A percentile compares a stretch with the other conserved stretches of the same genome.
These are phyloP conservation scores for Paraphaeosphaeria minitans DNA, from an alignment of 2,329 filamentous ascomycete genomes.

Conservation along the genomic window DNA sequence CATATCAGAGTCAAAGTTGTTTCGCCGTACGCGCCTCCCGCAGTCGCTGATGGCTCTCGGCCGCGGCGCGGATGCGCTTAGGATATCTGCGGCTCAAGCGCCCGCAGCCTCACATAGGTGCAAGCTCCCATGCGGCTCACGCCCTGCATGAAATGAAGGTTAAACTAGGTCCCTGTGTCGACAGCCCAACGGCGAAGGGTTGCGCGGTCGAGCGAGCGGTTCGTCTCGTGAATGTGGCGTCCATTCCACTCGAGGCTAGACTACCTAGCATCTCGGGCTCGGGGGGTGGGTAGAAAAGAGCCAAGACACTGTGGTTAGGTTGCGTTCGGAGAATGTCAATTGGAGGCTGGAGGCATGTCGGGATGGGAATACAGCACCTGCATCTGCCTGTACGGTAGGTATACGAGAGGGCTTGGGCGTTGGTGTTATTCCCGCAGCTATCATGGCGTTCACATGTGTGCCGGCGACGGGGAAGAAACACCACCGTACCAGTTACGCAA, in stretches of 20 bases:
- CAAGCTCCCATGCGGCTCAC: constrained; percentile 1
- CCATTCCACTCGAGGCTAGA: background rate
- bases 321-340: background rate
- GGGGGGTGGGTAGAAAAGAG: background rate
- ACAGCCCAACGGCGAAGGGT: background rate
- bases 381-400: background rate
- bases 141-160: background rate
- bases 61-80: constrained; percentile 1
- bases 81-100: background rate
- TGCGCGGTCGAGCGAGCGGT: background rate
- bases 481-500: background rate
- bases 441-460: too few species aligned
- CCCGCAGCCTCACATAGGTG: constrained; percentile 1
- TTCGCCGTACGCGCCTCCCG: constrained; percentile 3
- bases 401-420: background rate
- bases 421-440: background rate
- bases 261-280: background rate
- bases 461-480: too few species aligned
- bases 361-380: background rate
- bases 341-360: too few species aligned
- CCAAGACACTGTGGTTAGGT: background rate
- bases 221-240: background rate
- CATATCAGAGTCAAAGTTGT: background rate
- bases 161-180: background rate
- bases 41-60: background rate